Percentiles rank a stretch among this genome's conserved stretches.
These are phyloP conservation scores for Coriaria nepalensis DNA, from an alignment of 306 rosid species.

Conservation along the genomic window DNA sequence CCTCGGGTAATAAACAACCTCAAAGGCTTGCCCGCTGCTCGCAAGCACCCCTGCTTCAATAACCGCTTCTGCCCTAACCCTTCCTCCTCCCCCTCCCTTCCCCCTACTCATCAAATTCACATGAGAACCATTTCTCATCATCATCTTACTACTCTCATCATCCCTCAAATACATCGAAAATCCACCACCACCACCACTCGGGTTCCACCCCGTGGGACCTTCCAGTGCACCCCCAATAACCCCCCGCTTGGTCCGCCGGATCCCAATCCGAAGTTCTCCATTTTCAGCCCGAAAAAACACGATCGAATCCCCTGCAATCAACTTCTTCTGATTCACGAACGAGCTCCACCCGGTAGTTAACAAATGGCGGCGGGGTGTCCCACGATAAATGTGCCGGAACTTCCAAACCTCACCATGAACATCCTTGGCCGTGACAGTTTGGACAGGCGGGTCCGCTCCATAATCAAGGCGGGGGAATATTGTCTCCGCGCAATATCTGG, in stretches of 20 bases:
- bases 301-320: slow-evolving; percentile 89
- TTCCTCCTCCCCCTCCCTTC: slow-evolving; percentile 22
- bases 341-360: slow-evolving; percentile 95
- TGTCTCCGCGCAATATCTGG: slow-evolving; percentile 91
- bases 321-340: slow-evolving; percentile 92
- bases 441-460: slow-evolving; percentile 94
- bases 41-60: slow-evolving; percentile 57
- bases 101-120: slow-evolving; percentile 27
- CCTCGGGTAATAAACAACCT: slow-evolving; percentile 69
- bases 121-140: slow-evolving; percentile 29
- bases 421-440: slow-evolving; percentile 75
- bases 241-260: slow-evolving; percentile 59
- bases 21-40: slow-evolving; percentile 53
- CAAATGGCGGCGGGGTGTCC: slow-evolving; percentile 89
- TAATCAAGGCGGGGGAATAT: slow-evolving; percentile 81
- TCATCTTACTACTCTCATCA: slow-evolving; percentile 30
- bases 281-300: slow-evolving; percentile 71
- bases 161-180: slow-evolving; percentile 47
- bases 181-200: slow-evolving; percentile 35
- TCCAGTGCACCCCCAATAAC: slow-evolving; percentile 39
- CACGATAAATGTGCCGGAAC: slow-evolving; percentile 84
- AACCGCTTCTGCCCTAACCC: slow-evolving; percentile 61
- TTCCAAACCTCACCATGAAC: slow-evolving; percentile 92
- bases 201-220: slow-evolving; percentile 47
- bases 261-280: slow-evolving; percentile 75